Conservation (phyloP, 1,139 yeast species). For the Suhomyces bolitotheri region DNA sequence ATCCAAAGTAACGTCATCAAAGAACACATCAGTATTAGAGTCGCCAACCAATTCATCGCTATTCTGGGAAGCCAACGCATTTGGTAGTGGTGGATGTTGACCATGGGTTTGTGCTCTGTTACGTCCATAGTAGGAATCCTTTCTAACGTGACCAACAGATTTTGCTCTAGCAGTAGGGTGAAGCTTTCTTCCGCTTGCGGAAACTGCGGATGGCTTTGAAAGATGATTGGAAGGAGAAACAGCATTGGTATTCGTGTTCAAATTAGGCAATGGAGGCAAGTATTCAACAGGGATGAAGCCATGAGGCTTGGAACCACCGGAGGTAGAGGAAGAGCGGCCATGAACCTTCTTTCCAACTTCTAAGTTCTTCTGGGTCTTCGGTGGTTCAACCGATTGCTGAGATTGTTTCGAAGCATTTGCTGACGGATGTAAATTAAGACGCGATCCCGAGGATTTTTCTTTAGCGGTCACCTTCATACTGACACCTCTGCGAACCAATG, state of each 20-base stretch:
- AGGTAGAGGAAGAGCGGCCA: conserved; percentile 33
- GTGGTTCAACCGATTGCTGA: conserved; percentile 5
- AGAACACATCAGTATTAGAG: conserved; percentile 47
- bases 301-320: conserved; percentile 30
- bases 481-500: conserved; percentile 61
- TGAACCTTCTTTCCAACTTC: conserved; percentile 9
- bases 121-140: conserved; percentile 48
- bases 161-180: conserved; percentile 92
- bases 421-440: conserved; percentile 24
- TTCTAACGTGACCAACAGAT: conserved; percentile 71
- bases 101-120: conserved; percentile 27
- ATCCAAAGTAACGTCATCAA: conserved; percentile 66
- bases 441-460: conserved; percentile 42
- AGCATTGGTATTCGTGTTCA: conserved; percentile 21
- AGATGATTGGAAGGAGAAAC: conserved; percentile 3
- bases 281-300: conserved; percentile 50
- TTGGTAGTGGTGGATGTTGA: conserved; percentile 55
- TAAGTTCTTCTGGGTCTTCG: conserved; percentile 3
- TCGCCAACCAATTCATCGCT: conserved; percentile 39
- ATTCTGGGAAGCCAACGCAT: conserved; percentile 41
- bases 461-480: conserved; percentile 63
- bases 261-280: conserved; percentile 51
- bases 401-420: conserved; percentile 18
- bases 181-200: conserved; percentile 20
- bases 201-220: conserved; percentile 7